Percentiles rank a stretch among this genome's conserved stretches.
phyloP scores from a whole-genome alignment of 768 basidiomycete genomes.

The Lentinus tigrinus region DNA sequence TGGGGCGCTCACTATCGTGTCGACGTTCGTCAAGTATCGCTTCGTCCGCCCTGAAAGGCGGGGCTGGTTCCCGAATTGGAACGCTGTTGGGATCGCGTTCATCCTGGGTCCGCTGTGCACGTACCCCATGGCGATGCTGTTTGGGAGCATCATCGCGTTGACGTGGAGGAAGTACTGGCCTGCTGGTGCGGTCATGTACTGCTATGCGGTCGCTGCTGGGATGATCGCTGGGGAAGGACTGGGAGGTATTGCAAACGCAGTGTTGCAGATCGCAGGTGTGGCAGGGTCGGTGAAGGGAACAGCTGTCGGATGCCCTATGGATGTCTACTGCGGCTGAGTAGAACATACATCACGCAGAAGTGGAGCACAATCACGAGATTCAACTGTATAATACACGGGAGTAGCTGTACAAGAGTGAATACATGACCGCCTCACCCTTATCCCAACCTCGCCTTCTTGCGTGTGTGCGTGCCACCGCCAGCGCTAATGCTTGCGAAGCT shows the following conservation, averaged over 20 bases:
- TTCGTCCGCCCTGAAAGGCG: conserved; percentile 9
- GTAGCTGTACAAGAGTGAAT: background rate
- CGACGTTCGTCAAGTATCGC: conserved; percentile 18
- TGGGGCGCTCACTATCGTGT: conserved; percentile 11
- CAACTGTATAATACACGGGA: background rate
- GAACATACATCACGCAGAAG: background rate
- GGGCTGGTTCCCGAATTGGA: conserved; percentile 23
- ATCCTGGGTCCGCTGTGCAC: conserved; percentile 21
- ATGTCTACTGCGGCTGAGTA: conserved; percentile 27
- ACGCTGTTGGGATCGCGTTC: conserved; percentile 24
- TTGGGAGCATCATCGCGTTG: conserved; percentile 17
- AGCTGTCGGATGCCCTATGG: conserved; percentile 29
- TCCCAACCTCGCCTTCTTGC: conserved; percentile 60
- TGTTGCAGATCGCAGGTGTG: conserved; percentile 30
- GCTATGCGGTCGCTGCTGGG: conserved; percentile 38
- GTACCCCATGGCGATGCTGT: conserved; percentile 24
- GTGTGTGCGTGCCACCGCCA: conserved; percentile 42
- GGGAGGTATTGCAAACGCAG: conserved; percentile 34
- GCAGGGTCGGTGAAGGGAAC: conserved; percentile 29
- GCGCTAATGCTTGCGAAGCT: conserved; percentile 65
- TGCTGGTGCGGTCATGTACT: conserved; percentile 23
- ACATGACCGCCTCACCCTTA: too few relatives aligned
- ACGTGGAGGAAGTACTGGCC: conserved; percentile 15
- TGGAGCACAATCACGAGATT: background rate
- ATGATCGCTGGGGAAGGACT: conserved; percentile 41